Base-by-base conservation (phyloP, 345 rosid species). In the Rhizophora apiculata region DNA sequence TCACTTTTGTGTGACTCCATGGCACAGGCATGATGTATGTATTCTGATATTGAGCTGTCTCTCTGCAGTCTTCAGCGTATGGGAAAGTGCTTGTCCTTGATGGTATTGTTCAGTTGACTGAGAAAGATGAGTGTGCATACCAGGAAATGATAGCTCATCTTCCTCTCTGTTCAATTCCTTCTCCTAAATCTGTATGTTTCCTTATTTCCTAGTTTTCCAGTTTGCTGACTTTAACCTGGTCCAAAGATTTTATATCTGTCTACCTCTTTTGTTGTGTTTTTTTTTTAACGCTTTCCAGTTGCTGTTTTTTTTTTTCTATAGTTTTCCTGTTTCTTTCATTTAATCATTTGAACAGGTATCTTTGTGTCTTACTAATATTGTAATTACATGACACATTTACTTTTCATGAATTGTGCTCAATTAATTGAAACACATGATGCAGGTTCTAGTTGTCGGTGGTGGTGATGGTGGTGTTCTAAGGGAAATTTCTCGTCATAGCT, bases 91-190 rank as follows among this genome's bases (percentile, higher is more conserved):
- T 95, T 74, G 98, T 92, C 77, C 92, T 95, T 68, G 99, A 95
- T 79, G 97, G 99, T 53, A 89, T 95, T 62, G 84, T 95, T 71
- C 98, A 95, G 78, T 78, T 95, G 82, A 95, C 98, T 13, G 97
- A 95, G 85, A 95, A 86, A 79, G 98, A 95, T 84, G 98, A 90
- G 80, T 92, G 81, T 78, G 99, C 98, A 49, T 92, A 95, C 83
- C 99, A 95, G 82, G 99, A 95, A 86, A 95, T 95, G 99, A 95
- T 95, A 66, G 82, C 94, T 49, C 99, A 95, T 83, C 91, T 95
- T 71, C 98, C 99, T 57, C 88, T 95, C 26, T 95, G 99, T 77
- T 95, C 96, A 0, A 79, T 89, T 71, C 85, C 85, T 31, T 86
- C 90, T 59, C 99, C 98, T 5, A 95, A 85, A 85, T 82, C 75